Conservation (phyloP, 495 filamentous ascomycete genomes). For the Astrothelium subdiscretum region DNA sequence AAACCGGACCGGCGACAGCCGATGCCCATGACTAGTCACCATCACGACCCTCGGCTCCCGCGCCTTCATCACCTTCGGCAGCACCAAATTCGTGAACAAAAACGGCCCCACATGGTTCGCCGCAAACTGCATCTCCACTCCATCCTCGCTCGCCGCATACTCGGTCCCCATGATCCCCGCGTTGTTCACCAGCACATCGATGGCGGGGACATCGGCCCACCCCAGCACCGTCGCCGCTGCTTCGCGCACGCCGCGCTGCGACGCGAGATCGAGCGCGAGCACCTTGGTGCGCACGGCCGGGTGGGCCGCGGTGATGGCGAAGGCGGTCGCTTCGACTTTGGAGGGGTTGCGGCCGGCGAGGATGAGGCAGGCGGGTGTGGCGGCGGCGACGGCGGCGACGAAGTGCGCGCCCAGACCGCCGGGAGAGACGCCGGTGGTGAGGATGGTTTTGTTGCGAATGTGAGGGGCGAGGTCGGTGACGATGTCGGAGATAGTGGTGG, state of each 20-base stretch:
- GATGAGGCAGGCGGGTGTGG: slow-evolving; percentile 38
- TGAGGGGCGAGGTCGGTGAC: neutral
- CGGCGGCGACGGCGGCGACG: slow-evolving; percentile 41
- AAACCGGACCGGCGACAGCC: slow-evolving; percentile 25
- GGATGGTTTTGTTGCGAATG: neutral
- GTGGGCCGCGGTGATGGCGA: slow-evolving; percentile 16
- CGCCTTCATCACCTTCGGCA: slow-evolving; percentile 34
- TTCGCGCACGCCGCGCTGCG: slow-evolving; percentile 31
- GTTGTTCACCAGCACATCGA: slow-evolving; percentile 39
- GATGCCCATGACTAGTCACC: slow-evolving; percentile 28
- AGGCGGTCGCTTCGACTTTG: slow-evolving; percentile 37
- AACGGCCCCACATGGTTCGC: slow-evolving; percentile 22
- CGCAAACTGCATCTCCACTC: slow-evolving; percentile 25
- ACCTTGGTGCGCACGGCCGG: slow-evolving; percentile 29
- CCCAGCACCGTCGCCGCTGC: slow-evolving; percentile 32
- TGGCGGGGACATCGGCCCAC: slow-evolving; percentile 16
- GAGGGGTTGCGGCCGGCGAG: slow-evolving; percentile 41
- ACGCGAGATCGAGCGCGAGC: slow-evolving; percentile 36
- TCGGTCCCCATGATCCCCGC: slow-evolving; percentile 32
- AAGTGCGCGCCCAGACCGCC: slow-evolving; percentile 41
- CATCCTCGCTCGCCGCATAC: slow-evolving; percentile 24
- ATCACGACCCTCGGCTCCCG: slow-evolving; percentile 33
- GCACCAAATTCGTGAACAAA: slow-evolving; percentile 26
- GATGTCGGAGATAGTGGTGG: neutral
- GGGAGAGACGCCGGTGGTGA: slow-evolving; percentile 36